These are phyloP conservation scores for Paraglomus occultum DNA, from an alignment of 192 early-diverging fungal species.

Conservation along the genomic window DNA sequence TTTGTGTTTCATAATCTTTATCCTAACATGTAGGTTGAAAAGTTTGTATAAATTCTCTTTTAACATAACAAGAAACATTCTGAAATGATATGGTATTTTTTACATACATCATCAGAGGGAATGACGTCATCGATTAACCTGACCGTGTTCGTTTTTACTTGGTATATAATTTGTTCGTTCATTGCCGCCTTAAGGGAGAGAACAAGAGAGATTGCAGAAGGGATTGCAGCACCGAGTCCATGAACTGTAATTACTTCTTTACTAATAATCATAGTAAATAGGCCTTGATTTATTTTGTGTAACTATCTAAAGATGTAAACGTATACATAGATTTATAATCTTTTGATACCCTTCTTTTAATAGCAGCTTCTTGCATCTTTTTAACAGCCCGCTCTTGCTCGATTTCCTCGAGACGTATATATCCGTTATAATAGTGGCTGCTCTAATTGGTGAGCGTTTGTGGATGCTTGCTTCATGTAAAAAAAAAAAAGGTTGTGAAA, in stretches of 20 bases:
- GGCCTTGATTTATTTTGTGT: slow-evolving; percentile 1
- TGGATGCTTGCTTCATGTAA: slow-evolving; percentile 40
- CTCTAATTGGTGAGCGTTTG: slow-evolving; percentile 61
- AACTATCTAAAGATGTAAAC: slow-evolving; percentile 17
- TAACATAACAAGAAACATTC: neutral
- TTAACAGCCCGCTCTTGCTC: slow-evolving; percentile 57
- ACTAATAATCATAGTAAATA: slow-evolving; percentile 28
- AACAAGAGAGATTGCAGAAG: slow-evolving; percentile 64
- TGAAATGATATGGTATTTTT: too few relatives aligned
- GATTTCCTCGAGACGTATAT: slow-evolving; percentile 77
- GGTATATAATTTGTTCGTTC: slow-evolving; percentile 56
- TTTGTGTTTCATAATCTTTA: slow-evolving; percentile 54
- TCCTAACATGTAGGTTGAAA: slow-evolving; percentile 27
- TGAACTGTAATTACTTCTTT: slow-evolving; percentile 66
- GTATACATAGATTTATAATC: neutral
- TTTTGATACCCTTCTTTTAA: slow-evolving; percentile 51
- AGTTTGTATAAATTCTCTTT: slow-evolving; percentile 1
- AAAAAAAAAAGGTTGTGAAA: neutral
- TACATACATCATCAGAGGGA: slow-evolving; percentile 58
- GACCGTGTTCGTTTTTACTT: slow-evolving; percentile 67
- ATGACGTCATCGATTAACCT: slow-evolving; percentile 77
- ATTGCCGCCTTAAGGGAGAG: slow-evolving; percentile 57
- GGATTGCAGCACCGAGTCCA: slow-evolving; percentile 75
- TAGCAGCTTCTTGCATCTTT: slow-evolving; percentile 64
- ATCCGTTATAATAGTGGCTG: slow-evolving; percentile 65